phyloP scores from a whole-genome alignment of 495 filamentous ascomycete genomes.

The Trypethelium eluteriae region DNA sequence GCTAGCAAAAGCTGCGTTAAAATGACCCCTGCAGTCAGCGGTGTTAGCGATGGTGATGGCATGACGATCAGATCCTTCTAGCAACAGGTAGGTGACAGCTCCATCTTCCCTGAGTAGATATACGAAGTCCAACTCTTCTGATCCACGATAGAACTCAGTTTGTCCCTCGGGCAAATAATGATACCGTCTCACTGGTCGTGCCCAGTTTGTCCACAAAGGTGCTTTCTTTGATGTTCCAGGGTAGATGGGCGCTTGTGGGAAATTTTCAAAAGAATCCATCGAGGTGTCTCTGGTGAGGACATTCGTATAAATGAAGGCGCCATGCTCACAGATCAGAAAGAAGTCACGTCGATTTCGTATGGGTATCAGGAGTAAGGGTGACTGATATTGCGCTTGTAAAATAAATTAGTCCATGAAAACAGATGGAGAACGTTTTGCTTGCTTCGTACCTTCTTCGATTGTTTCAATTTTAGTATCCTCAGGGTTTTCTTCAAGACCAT shows the following conservation, averaged over 20 bases:
- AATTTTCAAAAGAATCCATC: neutral
- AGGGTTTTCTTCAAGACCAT: constrained; percentile 21
- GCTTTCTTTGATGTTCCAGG: constrained; percentile 19
- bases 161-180: neutral
- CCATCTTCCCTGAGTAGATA: constrained; percentile 46
- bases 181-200: constrained; percentile 17
- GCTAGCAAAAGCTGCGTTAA: constrained; percentile 60
- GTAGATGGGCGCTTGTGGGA: constrained; percentile 2
- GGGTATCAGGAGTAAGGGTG: constrained; percentile 22
- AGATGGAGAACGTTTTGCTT: constrained; percentile 1
- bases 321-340: constrained; percentile 21
- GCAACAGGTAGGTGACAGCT: constrained; percentile 42
- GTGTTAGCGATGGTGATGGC: constrained; percentile 31
- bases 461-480: constrained; percentile 19
- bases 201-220: constrained; percentile 35
- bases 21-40: constrained; percentile 53
- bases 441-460: constrained; percentile 20
- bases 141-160: neutral
- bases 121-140: constrained; percentile 26
- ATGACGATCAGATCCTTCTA: constrained; percentile 40
- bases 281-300: constrained; percentile 14
- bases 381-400: constrained; percentile 9
- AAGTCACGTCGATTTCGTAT: constrained; percentile 21
- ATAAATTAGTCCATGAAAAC: constrained; percentile 10
- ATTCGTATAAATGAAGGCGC: constrained; percentile 14